A percentile compares a stretch with the other conserved stretches of the same genome.
phyloP scores from a whole-genome alignment of 2,329 filamentous ascomycete species.

The Aspergillus fijiensis region DNA sequence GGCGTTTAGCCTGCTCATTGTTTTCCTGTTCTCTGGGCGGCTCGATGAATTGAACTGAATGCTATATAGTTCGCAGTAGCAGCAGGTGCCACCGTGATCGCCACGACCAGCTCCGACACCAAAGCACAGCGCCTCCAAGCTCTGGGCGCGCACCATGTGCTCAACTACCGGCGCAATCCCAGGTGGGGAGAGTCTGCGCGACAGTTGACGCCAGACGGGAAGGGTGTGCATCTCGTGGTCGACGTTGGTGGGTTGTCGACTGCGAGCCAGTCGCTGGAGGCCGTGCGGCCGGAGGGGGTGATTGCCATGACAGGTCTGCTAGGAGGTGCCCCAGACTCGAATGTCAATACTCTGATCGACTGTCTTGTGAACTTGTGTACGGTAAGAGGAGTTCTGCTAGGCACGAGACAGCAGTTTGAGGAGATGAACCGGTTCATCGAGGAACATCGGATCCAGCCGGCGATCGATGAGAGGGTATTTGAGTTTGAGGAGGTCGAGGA shows the following conservation, averaged over 20 bases:
- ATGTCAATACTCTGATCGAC: constrained; percentile 38
- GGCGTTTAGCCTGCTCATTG: neutral
- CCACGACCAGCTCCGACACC: constrained; percentile 53
- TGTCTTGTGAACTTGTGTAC: constrained; percentile 45
- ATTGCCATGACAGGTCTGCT: constrained; percentile 55
- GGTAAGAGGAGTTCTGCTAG: constrained; percentile 50
- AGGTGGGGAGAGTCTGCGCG: constrained; percentile 58
- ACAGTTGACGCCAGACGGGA: constrained; percentile 46
- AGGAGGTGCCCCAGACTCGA: constrained; percentile 40
- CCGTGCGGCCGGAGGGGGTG: constrained; percentile 50
- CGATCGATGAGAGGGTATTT: constrained; percentile 52
- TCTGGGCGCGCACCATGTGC: constrained; percentile 56
- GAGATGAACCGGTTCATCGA: constrained; percentile 53
- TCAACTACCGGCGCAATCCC: constrained; percentile 56
- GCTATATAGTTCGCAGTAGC: constrained; percentile 39
- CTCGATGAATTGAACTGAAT: no score
- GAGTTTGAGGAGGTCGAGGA: constrained; percentile 48
- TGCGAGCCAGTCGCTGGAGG: constrained; percentile 46
- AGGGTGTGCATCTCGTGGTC: constrained; percentile 55
- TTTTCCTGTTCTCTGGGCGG: no score
- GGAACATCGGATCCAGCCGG: constrained; percentile 49
- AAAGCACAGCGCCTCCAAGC: constrained; percentile 54
- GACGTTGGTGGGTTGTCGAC: constrained; percentile 58
- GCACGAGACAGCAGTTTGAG: constrained; percentile 50
- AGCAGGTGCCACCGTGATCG: constrained; percentile 57